Conservation (phyloP, 345 rosid genomes). For the Viola odorata region DNA sequence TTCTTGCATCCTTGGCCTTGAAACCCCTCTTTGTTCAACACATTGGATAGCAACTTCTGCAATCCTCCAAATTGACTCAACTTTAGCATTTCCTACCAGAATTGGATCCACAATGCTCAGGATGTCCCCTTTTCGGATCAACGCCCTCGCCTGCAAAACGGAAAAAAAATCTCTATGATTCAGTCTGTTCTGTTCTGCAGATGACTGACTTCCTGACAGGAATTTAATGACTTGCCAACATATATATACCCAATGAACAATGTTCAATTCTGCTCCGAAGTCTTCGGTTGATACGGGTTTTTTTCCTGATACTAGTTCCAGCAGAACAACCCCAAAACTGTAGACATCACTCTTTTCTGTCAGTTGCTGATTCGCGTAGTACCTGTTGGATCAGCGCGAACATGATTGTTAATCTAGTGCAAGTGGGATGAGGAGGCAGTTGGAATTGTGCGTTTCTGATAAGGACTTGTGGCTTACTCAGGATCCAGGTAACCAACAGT, state of each 20-base stretch:
- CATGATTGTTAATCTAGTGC: not conserved
- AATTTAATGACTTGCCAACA: too few relatives aligned
- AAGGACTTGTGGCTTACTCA: slow-evolving; percentile 49
- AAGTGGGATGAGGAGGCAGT: not conserved
- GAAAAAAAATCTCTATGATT: too few relatives aligned
- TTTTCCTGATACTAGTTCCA: slow-evolving; percentile 84
- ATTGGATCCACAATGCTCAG: slow-evolving; percentile 62
- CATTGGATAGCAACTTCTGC: slow-evolving; percentile 88
- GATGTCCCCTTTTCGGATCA: slow-evolving; percentile 78
- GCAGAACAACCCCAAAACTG: slow-evolving; percentile 94
- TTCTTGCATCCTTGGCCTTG: slow-evolving; percentile 88
- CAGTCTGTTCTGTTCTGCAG: too few relatives aligned
- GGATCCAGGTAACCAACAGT: slow-evolving; percentile 97
- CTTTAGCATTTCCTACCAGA: slow-evolving; percentile 53
- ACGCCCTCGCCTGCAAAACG: slow-evolving; percentile 63
- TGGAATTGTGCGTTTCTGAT: not conserved
- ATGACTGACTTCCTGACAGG: too few relatives aligned
- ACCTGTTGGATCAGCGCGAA: slow-evolving; percentile 38
- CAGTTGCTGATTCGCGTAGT: slow-evolving; percentile 80
- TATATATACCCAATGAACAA: slow-evolving; percentile 80
- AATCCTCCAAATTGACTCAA: slow-evolving; percentile 83
- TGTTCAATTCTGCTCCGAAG: slow-evolving; percentile 78
- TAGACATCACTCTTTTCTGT: slow-evolving; percentile 97
- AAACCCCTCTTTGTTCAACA: slow-evolving; percentile 59
- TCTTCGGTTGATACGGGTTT: slow-evolving; percentile 81